phyloP scores from a whole-genome alignment of 1,139 yeast genomes.

The Sugiyamaella grinbergsii region DNA sequence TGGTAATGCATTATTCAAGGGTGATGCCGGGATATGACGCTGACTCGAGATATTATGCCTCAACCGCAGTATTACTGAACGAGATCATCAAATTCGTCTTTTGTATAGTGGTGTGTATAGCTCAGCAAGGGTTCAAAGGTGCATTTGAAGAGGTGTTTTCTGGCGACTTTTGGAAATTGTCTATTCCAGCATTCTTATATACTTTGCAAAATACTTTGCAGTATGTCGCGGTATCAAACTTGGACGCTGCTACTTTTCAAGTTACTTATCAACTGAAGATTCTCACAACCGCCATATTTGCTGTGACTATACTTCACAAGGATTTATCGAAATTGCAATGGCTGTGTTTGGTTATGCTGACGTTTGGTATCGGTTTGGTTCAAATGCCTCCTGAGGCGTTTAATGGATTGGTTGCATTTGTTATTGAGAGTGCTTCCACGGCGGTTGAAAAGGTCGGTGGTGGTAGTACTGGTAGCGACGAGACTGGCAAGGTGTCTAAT shows the following conservation, averaged over 20 bases:
- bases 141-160: slow-evolving; percentile 41
- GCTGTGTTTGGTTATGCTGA: slow-evolving; percentile 44
- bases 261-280: slow-evolving; percentile 49
- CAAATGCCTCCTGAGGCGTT: slow-evolving; percentile 44
- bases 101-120: slow-evolving; percentile 36
- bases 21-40: slow-evolving; percentile 45
- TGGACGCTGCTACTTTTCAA: slow-evolving; percentile 49
- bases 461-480: neutral
- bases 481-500: neutral
- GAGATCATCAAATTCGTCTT: slow-evolving; percentile 45
- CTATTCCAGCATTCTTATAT: slow-evolving; percentile 47
- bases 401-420: slow-evolving; percentile 28
- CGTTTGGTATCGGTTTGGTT: slow-evolving; percentile 47
- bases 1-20: slow-evolving; percentile 49
- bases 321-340: slow-evolving; percentile 42
- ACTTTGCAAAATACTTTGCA: slow-evolving; percentile 48
- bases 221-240: slow-evolving; percentile 47
- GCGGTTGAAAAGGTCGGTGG: slow-evolving; percentile 18
- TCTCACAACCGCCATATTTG: slow-evolving; percentile 48
- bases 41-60: slow-evolving; percentile 42
- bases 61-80: slow-evolving; percentile 49
- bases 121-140: slow-evolving; percentile 33
- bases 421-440: slow-evolving; percentile 23
- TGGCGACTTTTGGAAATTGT: slow-evolving; percentile 46
- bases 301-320: slow-evolving; percentile 45